Evolutionary conservation across 345 rosid species (phyloP), one percentile per base, ranked within the genome.

Genomic region (Stellera chamaejasme): DNA sequence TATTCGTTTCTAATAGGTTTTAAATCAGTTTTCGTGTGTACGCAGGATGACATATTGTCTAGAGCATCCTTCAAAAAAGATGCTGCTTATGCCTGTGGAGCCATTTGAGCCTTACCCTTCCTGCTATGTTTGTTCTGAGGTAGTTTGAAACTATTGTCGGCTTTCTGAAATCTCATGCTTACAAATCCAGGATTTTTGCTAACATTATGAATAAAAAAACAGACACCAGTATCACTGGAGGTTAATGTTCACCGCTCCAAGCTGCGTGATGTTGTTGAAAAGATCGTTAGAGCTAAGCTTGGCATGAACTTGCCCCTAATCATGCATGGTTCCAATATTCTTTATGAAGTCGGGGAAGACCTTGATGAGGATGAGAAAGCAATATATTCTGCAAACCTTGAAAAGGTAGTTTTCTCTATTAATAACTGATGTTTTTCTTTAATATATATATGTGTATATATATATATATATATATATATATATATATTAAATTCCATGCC

Each of bases 101-200:
- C 99, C 99, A 65, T 87, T 64, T 72, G 95, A 87, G 60, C 95
- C 97, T 2, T 83, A 90, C 80, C 81, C 79, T 51, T 75, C 96
- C 51, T 94, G 99, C 68, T 94, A 85, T 72, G 99, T 94, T 73
- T 90, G 99, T 75, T 94, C 96, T 15, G 73, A 87, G 91, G 99
- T 94, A 81, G 61, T 45, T 50, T 54, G n/a, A 28, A 48, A 36
- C 11, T 27, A 50, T 55, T 49, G 36, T 60, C 43, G 50, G 10
- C 45, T 59, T 58, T 52, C n/a, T n/a, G n/a, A n/a, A n/a, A n/a
- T n/a, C n/a, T n/a, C 27, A 2, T 13, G 11, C 32, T 3, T 9
- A 13, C 25, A 23, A 23, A 32, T 7, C 5, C 39, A 32, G 7
- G 39, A 32, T 32, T 4, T 32, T 7, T 32, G 39, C 39, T 32